Base-by-base conservation (phyloP, 2,329 filamentous ascomycete species). In the Claviceps quebecensis region DNA sequence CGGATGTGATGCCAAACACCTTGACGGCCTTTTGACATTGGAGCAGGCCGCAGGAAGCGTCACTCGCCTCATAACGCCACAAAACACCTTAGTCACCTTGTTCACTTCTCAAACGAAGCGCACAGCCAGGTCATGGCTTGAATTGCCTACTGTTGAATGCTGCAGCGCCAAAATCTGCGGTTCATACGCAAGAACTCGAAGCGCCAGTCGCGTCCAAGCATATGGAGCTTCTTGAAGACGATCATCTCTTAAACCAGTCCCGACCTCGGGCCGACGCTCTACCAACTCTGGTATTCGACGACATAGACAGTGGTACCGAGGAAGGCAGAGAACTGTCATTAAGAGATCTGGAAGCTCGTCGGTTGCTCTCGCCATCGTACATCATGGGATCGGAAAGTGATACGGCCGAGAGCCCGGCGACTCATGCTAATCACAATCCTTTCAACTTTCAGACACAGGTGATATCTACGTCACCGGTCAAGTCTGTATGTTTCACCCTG, bases 401-500 rank as follows among this genome's bases (percentile, higher is more conserved):
- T 26, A 7, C 47, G 4, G 39, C 16, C 19, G 53, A 54, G 19
- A 47, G n/a, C 14, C 11, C 45, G 8, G n/a, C 47, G 14, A 16
- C 41, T 13, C 17, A 14, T 29, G 54, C 63, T 16, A 65, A 65
- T 16, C 71, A 70, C 52, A 86, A 83, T 57, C 91, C 91, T 0
- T 97, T 98, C 79, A 97, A 97, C 69, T 97, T 97, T 68, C 81
- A 94, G 69, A 86, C 91, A 1, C 83, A 86, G 63, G 76, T 82
- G 45, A 84, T 89, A 63, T 83, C 84, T 16, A 85, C 84, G 56
- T 76, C 76, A 17, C 85, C 86, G 2, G 77, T 89, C 53, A 91
- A 89, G 72, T 85, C 87, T 57, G 85, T 89, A 72, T 44, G 77
- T 71, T 19, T 49, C 17, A 17, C 3, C 3, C 29, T 22, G 29